Evolutionary conservation across 257 asterid genomes (phyloP).

Genomic region (Verbena officinalis): DNA sequence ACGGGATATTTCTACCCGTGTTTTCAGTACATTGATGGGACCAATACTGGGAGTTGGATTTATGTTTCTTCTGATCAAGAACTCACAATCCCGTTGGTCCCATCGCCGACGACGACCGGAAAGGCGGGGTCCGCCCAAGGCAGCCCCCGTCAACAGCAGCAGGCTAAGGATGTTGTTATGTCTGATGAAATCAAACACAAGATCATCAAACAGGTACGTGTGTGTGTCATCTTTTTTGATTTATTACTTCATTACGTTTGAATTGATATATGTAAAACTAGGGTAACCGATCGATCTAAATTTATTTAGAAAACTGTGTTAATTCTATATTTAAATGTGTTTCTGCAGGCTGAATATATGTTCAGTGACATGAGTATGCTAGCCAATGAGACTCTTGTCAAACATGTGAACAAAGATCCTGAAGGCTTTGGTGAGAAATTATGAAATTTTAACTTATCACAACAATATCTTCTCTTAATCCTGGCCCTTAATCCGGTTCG

Average conservation of each 20-base stretch:
- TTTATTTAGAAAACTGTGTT: neutral
- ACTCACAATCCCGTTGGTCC: slow-evolving; percentile 37
- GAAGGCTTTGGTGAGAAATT: slow-evolving; percentile 83
- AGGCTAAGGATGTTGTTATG: slow-evolving; percentile 48
- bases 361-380: slow-evolving; percentile 96
- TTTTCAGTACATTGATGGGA: slow-evolving; percentile 55
- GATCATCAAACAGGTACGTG: slow-evolving; percentile 81
- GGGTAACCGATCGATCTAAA: too few relatives aligned
- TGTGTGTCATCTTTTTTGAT: neutral
- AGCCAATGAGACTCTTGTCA: slow-evolving; percentile 83
- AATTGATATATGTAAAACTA: too few relatives aligned
- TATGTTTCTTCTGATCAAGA: slow-evolving; percentile 63
- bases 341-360: slow-evolving; percentile 91
- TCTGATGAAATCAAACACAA: slow-evolving; percentile 71
- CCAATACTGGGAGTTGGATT: slow-evolving; percentile 38
- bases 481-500: too few relatives aligned
- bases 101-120: neutral
- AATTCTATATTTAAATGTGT: too few relatives aligned
- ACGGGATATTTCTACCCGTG: slow-evolving; percentile 76
- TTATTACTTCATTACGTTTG: too few relatives aligned
- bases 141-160: slow-evolving; percentile 20
- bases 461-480: too few relatives aligned
- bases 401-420: slow-evolving; percentile 77
- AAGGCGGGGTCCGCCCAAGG: slow-evolving; percentile 20
- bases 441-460: neutral